Evolutionary conservation across 768 basidiomycete species (phyloP).

Genomic region (Leccinellum albellum): DNA sequence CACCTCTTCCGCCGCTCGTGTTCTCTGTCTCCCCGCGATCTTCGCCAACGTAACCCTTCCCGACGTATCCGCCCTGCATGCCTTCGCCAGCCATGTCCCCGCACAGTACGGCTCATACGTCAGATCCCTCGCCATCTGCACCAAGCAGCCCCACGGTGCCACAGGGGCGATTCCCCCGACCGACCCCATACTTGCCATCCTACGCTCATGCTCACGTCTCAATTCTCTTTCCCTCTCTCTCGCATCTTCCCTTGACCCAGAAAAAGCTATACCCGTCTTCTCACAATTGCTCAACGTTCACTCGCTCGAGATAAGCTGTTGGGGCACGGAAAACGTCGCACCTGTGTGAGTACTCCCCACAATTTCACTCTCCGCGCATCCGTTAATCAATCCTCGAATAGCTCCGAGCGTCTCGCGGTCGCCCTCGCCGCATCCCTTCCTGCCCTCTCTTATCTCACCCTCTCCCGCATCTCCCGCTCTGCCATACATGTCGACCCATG

Average conservation of each 20-base stretch:
- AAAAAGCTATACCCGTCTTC: conserved; percentile 21
- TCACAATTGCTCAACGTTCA: conserved; percentile 14
- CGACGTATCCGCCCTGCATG: conserved; percentile 41
- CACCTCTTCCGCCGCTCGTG: conserved; percentile 49
- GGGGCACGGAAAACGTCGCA: conserved; percentile 31
- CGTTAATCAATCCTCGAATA: conserved; percentile 7
- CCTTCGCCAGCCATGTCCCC: conserved; percentile 58
- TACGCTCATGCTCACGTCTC: conserved; percentile 48
- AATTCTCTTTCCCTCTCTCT: conserved; percentile 25
- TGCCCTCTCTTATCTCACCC: conserved; percentile 49
- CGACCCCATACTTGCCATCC: conserved; percentile 48
- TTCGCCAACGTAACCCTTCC: conserved; percentile 58
- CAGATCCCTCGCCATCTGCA: conserved; percentile 44
- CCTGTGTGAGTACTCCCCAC: conserved; percentile 34
- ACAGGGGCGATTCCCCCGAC: conserved; percentile 34
- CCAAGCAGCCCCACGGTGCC: conserved; percentile 33
- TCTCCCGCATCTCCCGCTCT: conserved; percentile 66
- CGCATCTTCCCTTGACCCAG: conserved; percentile 22
- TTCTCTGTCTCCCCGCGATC: conserved; percentile 51
- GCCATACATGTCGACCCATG: conserved; percentile 58
- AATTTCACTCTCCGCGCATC: not conserved
- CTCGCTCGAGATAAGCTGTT: conserved; percentile 19
- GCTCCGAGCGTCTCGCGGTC: conserved; percentile 61
- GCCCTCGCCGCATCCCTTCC: conserved; percentile 61
- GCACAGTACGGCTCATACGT: conserved; percentile 49